Evolutionary conservation across 306 rosid species (phyloP).

Genomic region (Boehmeria nivea): DNA sequence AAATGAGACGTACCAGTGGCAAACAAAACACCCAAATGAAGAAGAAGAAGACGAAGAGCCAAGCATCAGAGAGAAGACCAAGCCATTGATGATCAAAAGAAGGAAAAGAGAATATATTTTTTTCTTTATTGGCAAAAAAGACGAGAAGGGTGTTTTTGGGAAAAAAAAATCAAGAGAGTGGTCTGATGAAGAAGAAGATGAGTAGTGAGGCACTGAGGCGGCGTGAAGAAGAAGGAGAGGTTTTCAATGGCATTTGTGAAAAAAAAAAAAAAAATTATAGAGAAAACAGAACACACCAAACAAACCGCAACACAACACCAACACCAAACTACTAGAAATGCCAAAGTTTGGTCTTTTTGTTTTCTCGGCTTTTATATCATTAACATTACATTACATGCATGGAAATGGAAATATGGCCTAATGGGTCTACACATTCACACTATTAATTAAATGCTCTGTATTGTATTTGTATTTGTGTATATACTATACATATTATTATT

Average conservation of each 20-base stretch:
- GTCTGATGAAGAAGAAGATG: conserved; percentile 10
- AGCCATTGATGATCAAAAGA: not conserved
- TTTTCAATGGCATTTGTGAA: not conserved
- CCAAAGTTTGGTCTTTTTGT: not conserved
- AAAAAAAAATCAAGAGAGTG: not conserved
- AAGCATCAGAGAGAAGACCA: conserved; percentile 12
- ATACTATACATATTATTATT: not conserved
- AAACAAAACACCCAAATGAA: conserved; percentile 2
- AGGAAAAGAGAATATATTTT: not conserved
- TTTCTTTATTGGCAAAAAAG: no score
- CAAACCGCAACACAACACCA: not conserved
- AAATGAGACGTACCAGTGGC: conserved; percentile 19
- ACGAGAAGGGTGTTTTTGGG: conserved; percentile 17
- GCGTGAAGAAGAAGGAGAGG: conserved; percentile 39
- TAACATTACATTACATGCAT: conserved; percentile 11
- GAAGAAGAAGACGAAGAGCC: conserved; percentile 1
- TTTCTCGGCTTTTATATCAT: not conserved
- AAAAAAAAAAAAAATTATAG: not conserved
- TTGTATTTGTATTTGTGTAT: not conserved
- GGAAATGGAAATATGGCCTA: conserved; percentile 5
- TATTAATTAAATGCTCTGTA: conserved; percentile 1
- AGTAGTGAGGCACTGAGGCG: conserved; percentile 32
- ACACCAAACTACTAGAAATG: conserved; percentile 2
- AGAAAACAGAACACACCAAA: not conserved
- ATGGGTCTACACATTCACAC: not conserved